Evolutionary conservation across 2,329 filamentous ascomycete species (phyloP), one percentile per base, ranked within the genome.

Genomic region (Curvularia sp.): DNA sequence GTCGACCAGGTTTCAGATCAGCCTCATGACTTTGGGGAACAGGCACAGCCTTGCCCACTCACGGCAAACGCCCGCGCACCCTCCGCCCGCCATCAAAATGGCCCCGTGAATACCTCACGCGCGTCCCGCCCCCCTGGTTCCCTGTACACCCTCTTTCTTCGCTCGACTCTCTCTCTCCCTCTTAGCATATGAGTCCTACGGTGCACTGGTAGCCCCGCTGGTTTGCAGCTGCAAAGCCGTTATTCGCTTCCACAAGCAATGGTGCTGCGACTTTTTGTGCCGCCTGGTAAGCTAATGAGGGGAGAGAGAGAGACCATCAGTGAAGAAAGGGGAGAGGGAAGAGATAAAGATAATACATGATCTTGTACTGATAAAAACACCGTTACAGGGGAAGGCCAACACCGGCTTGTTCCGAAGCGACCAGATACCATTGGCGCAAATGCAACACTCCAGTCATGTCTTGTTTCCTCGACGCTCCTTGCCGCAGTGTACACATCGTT

Each of bases 341-440:
- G 12, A 28, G 33, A 20, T 30, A 48, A 24, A 39, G 9, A n/a
- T 47, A n/a, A n/a, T 1, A 31, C 44, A 47, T 15, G 31, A 33
- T 5, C 20, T 5, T 22, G 41, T 43, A 24, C 41, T 43, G 41
- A 43, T 43, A 24, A 43, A 24, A 22, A 41, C 18, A 43, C 4
- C 20, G 9, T 31, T 13, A 22, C 49, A 75, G 70, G 68, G 33
- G 68, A 73, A 59, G 69, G 70, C 28, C 65, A 74, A 51, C 65
- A 72, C 15, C 49, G 53, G 5, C 56, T 74, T 42, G 58, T 69
- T 10, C 68, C 69, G 1, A 64, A 63, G 48, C 62, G 70, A 7
- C 67, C 70, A 10, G 71, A 73, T 18, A 33, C 67, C 4, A 65
- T 74, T 50, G 67, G 66, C 24, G 71, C 71, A 10, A 72, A 73